Evolutionary conservation across 2,329 filamentous ascomycete species (phyloP), one percentile per base, ranked within the genome.

Genomic region (Dothistroma pini): DNA sequence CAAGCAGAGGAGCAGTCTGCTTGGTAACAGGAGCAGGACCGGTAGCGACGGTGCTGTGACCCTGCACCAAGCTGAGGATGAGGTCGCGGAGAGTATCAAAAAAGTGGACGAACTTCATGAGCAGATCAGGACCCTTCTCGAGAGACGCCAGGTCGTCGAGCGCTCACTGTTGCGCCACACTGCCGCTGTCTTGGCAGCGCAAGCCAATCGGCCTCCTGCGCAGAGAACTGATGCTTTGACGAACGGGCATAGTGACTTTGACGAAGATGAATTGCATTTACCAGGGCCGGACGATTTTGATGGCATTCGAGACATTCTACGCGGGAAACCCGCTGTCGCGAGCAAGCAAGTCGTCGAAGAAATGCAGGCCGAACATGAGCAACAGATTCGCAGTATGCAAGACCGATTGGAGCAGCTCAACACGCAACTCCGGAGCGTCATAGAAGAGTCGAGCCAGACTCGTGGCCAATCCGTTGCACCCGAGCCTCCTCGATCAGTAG

Each of bases 141-240:
- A 89, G 74, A 81, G 89, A 66, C 79, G 89, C 61, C 87, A 91
- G 78, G 84, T 89, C 61, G 84, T 90, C 9, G 90, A 96, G 70
- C 85, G 84, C 69, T 85, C 86, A 63, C 79, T 99, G 50, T 79
- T 97, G 55, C 87, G 93, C 74, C 95, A 99, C 74, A 97, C 93
- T 0, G 93, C 95, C 14, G 93, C 91, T 50, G 90, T 99, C 44
- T 79, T 99, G 57, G 84, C 96, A 75, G 96, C 93, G 9, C 93
- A 97, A 76, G 59, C 65, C 4, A 66, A 57, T 14, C 57, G 61
- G 35, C 34, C 59, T 19, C 60, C 63, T 44, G 57, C 59, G 32
- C 55, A 61, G 57, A 57, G 31, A 49, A 54, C 54, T 19, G 55
- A 59, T 41, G 50, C 50, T 25, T 55, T 63, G 44, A 41, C 64